These are phyloP conservation scores for Boletus sp. DNA, from an alignment of 768 basidiomycete genomes.

Conservation along the genomic window DNA sequence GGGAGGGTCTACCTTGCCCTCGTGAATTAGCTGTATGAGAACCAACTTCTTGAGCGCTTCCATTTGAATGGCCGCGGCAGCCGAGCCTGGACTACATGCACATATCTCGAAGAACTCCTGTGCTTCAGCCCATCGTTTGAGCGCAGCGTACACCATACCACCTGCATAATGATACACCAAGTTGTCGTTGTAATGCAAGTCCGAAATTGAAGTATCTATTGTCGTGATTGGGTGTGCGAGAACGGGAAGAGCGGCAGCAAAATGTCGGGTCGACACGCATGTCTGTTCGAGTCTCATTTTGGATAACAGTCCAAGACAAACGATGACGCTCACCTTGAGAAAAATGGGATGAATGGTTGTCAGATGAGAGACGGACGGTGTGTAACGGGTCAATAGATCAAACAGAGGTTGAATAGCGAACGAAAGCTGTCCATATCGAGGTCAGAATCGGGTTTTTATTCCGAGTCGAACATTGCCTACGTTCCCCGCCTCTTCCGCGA, in stretches of 20 bases:
- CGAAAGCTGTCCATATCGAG: slow-evolving; percentile 35
- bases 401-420: slow-evolving; percentile 57
- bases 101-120: slow-evolving; percentile 81
- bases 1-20: slow-evolving; percentile 57
- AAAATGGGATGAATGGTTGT: slow-evolving; percentile 73
- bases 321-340: slow-evolving; percentile 46
- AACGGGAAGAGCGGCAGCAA: slow-evolving; percentile 56
- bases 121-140: slow-evolving; percentile 67
- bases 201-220: slow-evolving; percentile 58
- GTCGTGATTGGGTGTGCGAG: slow-evolving; percentile 63
- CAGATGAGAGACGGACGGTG: slow-evolving; percentile 54
- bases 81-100: slow-evolving; percentile 57
- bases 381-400: slow-evolving; percentile 61
- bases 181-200: slow-evolving; percentile 75
- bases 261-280: slow-evolving; percentile 56
- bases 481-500: slow-evolving; percentile 47
- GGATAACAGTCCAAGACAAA: not conserved
- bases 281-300: slow-evolving; percentile 37
- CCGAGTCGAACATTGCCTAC: slow-evolving; percentile 39
- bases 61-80: slow-evolving; percentile 68
- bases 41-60: slow-evolving; percentile 85
- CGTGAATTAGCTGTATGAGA: slow-evolving; percentile 73
- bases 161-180: slow-evolving; percentile 84
- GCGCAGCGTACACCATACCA: slow-evolving; percentile 61
- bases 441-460: slow-evolving; percentile 1